These are phyloP conservation scores for Tuber indicum DNA, from an alignment of 495 filamentous ascomycete species.

Conservation along the genomic window DNA sequence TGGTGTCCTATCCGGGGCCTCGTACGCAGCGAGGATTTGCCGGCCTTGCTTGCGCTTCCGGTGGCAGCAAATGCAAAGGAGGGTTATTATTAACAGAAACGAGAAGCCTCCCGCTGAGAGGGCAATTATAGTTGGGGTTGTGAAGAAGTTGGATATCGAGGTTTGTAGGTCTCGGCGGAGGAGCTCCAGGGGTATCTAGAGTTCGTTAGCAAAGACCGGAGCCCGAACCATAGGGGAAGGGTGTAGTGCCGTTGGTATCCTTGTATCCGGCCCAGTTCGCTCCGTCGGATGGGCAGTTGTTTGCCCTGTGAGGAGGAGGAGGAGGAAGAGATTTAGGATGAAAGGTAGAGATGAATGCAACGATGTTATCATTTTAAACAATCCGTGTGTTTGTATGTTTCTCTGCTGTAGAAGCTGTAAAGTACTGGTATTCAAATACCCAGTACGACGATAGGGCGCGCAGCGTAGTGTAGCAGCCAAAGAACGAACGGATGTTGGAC, in stretches of 20 bases:
- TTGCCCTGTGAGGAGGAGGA: background rate
- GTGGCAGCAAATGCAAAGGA: conserved; percentile 28
- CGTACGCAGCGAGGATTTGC: conserved; percentile 35
- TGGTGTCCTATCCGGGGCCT: conserved; percentile 30
- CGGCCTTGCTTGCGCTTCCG: conserved; percentile 37
- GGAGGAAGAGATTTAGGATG: background rate
- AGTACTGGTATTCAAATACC: background rate
- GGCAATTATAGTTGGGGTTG: conserved; percentile 26
- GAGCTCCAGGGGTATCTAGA: background rate
- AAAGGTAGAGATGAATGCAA: background rate
- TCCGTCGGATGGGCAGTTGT: background rate
- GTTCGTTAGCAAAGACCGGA: background rate
- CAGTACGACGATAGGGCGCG: background rate
- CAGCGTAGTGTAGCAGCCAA: background rate
- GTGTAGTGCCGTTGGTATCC: background rate
- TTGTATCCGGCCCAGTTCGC: background rate
- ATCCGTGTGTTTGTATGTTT: background rate
- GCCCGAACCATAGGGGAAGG: background rate
- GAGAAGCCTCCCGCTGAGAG: conserved; percentile 23
- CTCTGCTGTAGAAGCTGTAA: background rate
- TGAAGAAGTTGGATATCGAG: conserved; percentile 19
- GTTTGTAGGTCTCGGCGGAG: background rate
- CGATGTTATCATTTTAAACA: background rate
- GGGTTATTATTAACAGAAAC: conserved; percentile 18
- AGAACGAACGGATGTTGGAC: background rate